Base-by-base conservation (phyloP, 2,329 filamentous ascomycete genomes). In the Pseudogymnoascus sp. region DNA sequence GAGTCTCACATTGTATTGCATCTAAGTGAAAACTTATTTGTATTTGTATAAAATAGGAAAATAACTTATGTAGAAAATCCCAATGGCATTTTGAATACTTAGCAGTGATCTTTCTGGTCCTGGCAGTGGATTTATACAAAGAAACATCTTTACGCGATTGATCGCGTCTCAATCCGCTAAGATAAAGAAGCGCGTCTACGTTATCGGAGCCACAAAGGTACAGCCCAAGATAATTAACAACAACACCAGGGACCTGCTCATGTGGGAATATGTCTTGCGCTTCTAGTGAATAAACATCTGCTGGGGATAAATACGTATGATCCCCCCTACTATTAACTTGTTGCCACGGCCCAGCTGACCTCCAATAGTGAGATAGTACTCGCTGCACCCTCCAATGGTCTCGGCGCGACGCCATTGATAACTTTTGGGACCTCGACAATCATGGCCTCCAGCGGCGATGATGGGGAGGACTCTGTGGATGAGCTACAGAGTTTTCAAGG, bases 101-200 rank as follows among this genome's bases (percentile, higher is more conserved):
- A 33, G 5, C 8, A 56, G 50, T 56, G n/a, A 56, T 33, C 1
- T 33, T 33, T 19, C 4, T 28, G 26, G 50, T 19, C 28, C 10
- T 14, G 28, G 22, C 2, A 19, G 50, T 6, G 50, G 26, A 12
- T 19, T 56, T 56, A 33, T 19, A 3, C 4, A 56, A 22, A 10
- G 10, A 33, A 8, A 56, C 16, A 33, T 56, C 59, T 60, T 19
- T 10, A 40, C 33, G 33, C 59, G 59, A 60, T 41, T 16, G 24
- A 60, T 26, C 59, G 59, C 59, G 59, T 60, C 59, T 6, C 59
- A 38, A 28, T 40, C 59, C 19, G n/a, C 59, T 60, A 40, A 60
- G 59, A 60, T 60, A 60, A 60, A 56, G 50, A 33, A 41, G 59
- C 59, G 59, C 59, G 59, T 60, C 33, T 16, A 60, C 59, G 33